Evolutionary conservation across 2,329 filamentous ascomycete species (phyloP), one percentile per base, ranked within the genome.

Genomic region (Hymenoscyphus albidus): DNA sequence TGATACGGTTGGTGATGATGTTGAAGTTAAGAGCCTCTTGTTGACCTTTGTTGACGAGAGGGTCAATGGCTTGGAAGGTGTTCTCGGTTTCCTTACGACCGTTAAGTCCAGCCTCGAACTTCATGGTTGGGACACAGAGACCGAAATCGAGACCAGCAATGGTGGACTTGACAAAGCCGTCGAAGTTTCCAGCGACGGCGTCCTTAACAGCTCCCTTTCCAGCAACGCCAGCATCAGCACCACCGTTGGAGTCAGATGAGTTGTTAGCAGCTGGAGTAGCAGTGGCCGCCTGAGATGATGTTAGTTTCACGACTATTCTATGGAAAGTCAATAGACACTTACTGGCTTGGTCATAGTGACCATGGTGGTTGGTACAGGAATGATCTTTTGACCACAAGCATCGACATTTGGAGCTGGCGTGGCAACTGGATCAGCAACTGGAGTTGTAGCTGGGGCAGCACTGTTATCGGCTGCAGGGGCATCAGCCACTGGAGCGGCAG

Each of bases 1-100:
- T 87, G 75, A 90, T 86, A 67, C 86, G 83, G 81, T 88, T 89
- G 74, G 86, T 88, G 80, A 90, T 90, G 80, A 90, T 90, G 79
- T 85, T 84, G 64, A 87, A 87, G 83, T 90, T 90, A 57, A 90
- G 80, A 9, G 87, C 87, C 74, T 90, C 88, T 71, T 86, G 77
- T 76, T 90, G 87, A 61, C 83, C 84, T 73, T 85, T 78, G 69
- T 81, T 81, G 64, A 88, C 82, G 18, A 84, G 77, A 9, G 84
- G 78, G 74, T 90, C 88, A 58, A 82, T 82, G 61, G 88, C 83
- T 76, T 88, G 85, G 83, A 90, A 91, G 60, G 88, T 89, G 76
- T 83, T 86, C 76, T 89, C 87, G 63, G 78, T 80, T 22, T 80
- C 80, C 9, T 78, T 74, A 63, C 85, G 83, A 18, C 80, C 80